A percentile compares a stretch with the other conserved stretches of the same genome.
Conservation (phyloP, 345 rosid species). For the Excoecaria agallocha region DNA sequence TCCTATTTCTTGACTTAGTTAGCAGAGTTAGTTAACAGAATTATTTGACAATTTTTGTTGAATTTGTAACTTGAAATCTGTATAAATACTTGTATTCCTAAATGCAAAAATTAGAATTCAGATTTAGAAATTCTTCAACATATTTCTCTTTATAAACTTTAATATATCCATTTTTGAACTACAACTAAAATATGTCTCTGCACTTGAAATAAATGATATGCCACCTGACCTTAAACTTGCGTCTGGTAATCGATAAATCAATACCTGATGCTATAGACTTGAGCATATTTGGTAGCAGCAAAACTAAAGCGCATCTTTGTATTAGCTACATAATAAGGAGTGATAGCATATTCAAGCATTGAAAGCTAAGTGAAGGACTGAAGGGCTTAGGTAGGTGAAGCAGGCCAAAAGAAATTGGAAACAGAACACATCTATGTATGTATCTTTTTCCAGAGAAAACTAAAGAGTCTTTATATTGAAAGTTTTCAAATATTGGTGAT, state of each 20-base stretch:
- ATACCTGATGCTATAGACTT: neutral
- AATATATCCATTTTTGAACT: neutral
- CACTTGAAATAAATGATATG: neutral
- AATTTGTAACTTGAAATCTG: too few relatives aligned
- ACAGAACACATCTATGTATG: neutral
- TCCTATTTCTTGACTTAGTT: too few relatives aligned
- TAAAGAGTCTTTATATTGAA: neutral
- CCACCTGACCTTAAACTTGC: neutral
- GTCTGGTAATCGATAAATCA: neutral
- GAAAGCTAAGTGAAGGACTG: neutral
- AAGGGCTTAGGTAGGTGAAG: neutral
- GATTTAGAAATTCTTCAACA: neutral
- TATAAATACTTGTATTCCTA: too few relatives aligned
- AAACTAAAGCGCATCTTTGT: neutral
- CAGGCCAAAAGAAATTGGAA: neutral
- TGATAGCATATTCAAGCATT: neutral
- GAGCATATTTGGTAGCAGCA: neutral
- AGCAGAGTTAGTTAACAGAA: too few relatives aligned
- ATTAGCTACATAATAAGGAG: neutral
- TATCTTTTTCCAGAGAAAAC: neutral
- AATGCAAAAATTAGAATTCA: too few relatives aligned
- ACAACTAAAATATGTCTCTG: neutral
- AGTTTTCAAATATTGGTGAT: slow-evolving; percentile 4
- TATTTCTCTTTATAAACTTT: neutral
- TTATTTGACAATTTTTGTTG: too few relatives aligned